Evolutionary conservation across 345 rosid genomes (phyloP).

Genomic region (Passiflora organensis): DNA sequence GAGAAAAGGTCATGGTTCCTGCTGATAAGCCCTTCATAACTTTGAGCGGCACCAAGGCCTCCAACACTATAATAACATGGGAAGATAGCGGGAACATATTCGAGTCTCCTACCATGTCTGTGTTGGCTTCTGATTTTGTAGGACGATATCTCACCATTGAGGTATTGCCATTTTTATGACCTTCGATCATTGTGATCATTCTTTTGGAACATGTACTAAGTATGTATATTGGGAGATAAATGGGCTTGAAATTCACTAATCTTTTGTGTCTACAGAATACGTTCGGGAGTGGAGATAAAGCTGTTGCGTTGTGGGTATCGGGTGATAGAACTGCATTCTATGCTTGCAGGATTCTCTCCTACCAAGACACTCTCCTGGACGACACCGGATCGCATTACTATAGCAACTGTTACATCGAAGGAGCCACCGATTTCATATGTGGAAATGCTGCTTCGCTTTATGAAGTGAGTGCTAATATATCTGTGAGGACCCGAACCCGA

Average conservation of each 20-base stretch:
- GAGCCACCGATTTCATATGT: slow-evolving; percentile 76
- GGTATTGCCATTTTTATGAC: slow-evolving; percentile 34
- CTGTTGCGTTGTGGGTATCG: slow-evolving; percentile 60
- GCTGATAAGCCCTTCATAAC: slow-evolving; percentile 69
- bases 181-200: too few species aligned
- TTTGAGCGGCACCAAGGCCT: slow-evolving; percentile 51
- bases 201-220: too few species aligned
- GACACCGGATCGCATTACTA: slow-evolving; percentile 67
- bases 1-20: slow-evolving; percentile 59
- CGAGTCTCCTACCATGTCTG: slow-evolving; percentile 47
- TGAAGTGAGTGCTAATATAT: slow-evolving; percentile 43
- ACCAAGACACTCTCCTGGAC: slow-evolving; percentile 72
- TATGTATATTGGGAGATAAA: not conserved
- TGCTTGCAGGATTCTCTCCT: slow-evolving; percentile 49
- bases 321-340: slow-evolving; percentile 63
- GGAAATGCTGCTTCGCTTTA: slow-evolving; percentile 61
- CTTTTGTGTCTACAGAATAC: slow-evolving; percentile 37
- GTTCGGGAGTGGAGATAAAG: slow-evolving; percentile 40
- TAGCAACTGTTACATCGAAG: slow-evolving; percentile 60
- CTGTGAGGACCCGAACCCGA: too few species aligned
- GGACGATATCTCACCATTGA: slow-evolving; percentile 55
- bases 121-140: slow-evolving; percentile 61
- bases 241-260: too few species aligned
- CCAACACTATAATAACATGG: slow-evolving; percentile 44
- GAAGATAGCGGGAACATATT: slow-evolving; percentile 42